Percentiles rank a stretch among this genome's conserved stretches.
Evolutionary conservation across 2,329 filamentous ascomycete species (phyloP).

Genomic region (Cladosporium sp.): DNA sequence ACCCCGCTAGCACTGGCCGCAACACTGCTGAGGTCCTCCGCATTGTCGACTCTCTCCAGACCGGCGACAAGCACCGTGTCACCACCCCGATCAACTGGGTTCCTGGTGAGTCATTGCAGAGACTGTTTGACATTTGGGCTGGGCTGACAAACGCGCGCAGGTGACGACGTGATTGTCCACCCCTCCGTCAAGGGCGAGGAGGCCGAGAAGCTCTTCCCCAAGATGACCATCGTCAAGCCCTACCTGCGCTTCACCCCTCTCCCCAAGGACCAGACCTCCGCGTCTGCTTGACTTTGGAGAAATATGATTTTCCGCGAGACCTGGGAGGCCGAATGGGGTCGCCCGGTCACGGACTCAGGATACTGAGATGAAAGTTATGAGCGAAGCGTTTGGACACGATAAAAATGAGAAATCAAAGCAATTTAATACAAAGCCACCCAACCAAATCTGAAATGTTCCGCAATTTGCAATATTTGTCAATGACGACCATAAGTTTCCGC

Average conservation of each 20-base stretch:
- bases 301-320: conserved; percentile 18
- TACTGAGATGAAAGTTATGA: conserved; percentile 10
- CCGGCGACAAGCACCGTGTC: conserved; percentile 53
- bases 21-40: conserved; percentile 49
- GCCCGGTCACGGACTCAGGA: conserved; percentile 2
- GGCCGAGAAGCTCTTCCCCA: conserved; percentile 53
- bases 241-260: conserved; percentile 56
- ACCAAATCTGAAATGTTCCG: neutral
- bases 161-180: conserved; percentile 57
- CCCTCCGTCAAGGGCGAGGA: conserved; percentile 52
- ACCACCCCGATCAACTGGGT: conserved; percentile 60
- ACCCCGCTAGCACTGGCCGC: conserved; percentile 56
- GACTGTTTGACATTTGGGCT: conserved; percentile 31
- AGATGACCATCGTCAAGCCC: conserved; percentile 57
- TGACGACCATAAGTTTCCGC: neutral
- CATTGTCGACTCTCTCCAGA: conserved; percentile 48
- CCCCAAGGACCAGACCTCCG: conserved; percentile 52
- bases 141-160: neutral
- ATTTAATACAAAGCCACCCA: neutral
- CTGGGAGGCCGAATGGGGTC: conserved; percentile 23
- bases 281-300: conserved; percentile 31
- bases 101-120: conserved; percentile 23
- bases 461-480: neutral
- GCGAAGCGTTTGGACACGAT: conserved; percentile 6
- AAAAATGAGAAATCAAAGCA: conserved; percentile 5